A percentile compares a stretch with the other conserved stretches of the same genome.
Evolutionary conservation across 768 basidiomycete genomes (phyloP).

Genomic region (Panellus pusillus): DNA sequence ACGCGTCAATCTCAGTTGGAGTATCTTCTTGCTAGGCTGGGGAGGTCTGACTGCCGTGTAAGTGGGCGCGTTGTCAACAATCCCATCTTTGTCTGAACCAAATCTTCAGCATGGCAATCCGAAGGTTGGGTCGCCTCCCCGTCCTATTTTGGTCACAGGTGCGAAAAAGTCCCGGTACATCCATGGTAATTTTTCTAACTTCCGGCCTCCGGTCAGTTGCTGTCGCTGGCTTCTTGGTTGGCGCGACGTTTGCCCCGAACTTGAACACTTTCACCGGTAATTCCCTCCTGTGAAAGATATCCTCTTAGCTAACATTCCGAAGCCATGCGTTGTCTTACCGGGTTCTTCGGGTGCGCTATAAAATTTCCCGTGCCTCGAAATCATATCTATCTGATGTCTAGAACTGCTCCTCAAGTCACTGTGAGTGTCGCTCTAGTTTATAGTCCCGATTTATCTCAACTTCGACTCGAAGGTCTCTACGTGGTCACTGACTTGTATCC

Average conservation of each 20-base stretch:
- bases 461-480: constrained; percentile 47
- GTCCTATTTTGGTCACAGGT: constrained; percentile 75
- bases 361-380: background rate
- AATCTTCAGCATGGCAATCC: constrained; percentile 61
- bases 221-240: constrained; percentile 60
- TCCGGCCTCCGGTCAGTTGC: constrained; percentile 34
- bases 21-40: constrained; percentile 52
- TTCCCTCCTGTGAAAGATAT: background rate
- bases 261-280: constrained; percentile 57
- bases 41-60: constrained; percentile 6
- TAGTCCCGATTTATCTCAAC: background rate
- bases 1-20: constrained; percentile 48
- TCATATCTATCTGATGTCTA: constrained; percentile 16
- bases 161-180: constrained; percentile 4
- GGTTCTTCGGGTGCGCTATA: constrained; percentile 49
- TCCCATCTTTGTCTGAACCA: constrained; percentile 42
- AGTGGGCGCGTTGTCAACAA: background rate
- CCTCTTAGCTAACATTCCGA: background rate
- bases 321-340: constrained; percentile 62
- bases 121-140: constrained; percentile 63
- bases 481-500: constrained; percentile 65
- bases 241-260: constrained; percentile 57
- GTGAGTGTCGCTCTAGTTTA: constrained; percentile 30
- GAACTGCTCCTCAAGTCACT: constrained; percentile 64
- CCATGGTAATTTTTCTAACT: too few species aligned